Base-by-base conservation (phyloP, 176 grass and related monocot genomes). In the Carex pumila region DNA sequence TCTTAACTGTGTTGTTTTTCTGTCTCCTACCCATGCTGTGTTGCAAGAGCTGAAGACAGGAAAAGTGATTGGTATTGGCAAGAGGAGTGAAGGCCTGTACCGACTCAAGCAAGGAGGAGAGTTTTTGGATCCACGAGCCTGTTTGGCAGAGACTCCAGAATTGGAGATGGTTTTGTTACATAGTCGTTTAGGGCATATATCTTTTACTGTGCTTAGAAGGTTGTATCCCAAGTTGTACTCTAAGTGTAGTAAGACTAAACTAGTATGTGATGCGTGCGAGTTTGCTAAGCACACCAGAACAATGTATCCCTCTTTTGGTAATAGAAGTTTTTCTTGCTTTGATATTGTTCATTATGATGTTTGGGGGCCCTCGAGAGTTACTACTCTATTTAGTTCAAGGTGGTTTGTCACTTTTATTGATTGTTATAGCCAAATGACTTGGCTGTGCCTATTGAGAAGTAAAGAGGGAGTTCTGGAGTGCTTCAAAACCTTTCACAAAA, bases 251-350 rank as follows among this genome's bases (percentile, higher is more conserved):
- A 72, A 36, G 29, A 39, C 36, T n/a, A 72, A 72, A 18, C 7
- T 72, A 72, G 68, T 45, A 72, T 39, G 68, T 72, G 68, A 39
- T 72, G 68, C 68, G 1, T 72, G 68, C 39, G 68, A 72, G 22
- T 14, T 72, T 45, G 68, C 25, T 37, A 72, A 72, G 7, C 25
- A 72, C 6, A 72, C 68, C 1, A 4, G 22, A 45, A 45, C 7
- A 14, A 18, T 39, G 13, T 72, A 72, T 72, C 29, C 36, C 15
- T 72, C 41, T 37, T 3, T 72, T 72, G 25, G 31, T 18, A 39
- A 36, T 39, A 72, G 6, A n/a, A 72, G 68, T 72, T 72, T 7
- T 37, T 34, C 31, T 34, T 72, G 68, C 68, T n/a, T 72, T 34
- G 68, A 72, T 72, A n/a, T 32, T 14, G 6, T 15, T 71, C 12